These are phyloP conservation scores for Litsea cubeba DNA, from an alignment of 164 flowering plant species.

Conservation along the genomic window DNA sequence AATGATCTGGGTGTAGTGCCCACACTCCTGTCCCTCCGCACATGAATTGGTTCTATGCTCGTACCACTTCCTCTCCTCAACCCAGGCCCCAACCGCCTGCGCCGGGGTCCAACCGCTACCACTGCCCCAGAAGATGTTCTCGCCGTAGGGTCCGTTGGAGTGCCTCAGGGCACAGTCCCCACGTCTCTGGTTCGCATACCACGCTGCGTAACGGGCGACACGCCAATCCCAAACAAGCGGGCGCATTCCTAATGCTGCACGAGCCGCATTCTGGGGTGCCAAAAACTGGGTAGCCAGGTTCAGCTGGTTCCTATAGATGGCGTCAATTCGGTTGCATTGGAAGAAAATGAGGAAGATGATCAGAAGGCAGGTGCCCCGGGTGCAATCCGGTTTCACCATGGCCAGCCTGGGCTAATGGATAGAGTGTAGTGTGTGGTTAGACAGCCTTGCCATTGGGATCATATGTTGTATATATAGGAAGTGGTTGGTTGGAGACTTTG, in stretches of 20 bases:
- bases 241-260: slow-evolving; percentile 24
- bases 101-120: slow-evolving; percentile 49
- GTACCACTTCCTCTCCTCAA: slow-evolving; percentile 43
- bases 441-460: background rate
- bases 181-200: slow-evolving; percentile 39
- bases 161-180: slow-evolving; percentile 49
- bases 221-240: slow-evolving; percentile 51
- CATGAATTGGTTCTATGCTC: slow-evolving; percentile 36
- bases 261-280: slow-evolving; percentile 50
- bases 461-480: background rate
- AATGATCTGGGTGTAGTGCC: slow-evolving; percentile 75
- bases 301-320: background rate
- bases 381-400: background rate
- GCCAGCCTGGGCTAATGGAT: background rate
- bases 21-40: slow-evolving; percentile 31
- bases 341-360: slow-evolving; percentile 11
- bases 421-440: too few species aligned
- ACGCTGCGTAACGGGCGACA: slow-evolving; percentile 41
- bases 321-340: slow-evolving; percentile 4
- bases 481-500: slow-evolving; percentile 11
- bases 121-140: slow-evolving; percentile 79
- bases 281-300: slow-evolving; percentile 31
- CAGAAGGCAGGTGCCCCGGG: background rate
- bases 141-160: slow-evolving; percentile 70
- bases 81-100: slow-evolving; percentile 51